Evolutionary conservation across 306 rosid genomes (phyloP), one percentile per base, ranked within the genome.

Genomic region (Dryas drummondii): DNA sequence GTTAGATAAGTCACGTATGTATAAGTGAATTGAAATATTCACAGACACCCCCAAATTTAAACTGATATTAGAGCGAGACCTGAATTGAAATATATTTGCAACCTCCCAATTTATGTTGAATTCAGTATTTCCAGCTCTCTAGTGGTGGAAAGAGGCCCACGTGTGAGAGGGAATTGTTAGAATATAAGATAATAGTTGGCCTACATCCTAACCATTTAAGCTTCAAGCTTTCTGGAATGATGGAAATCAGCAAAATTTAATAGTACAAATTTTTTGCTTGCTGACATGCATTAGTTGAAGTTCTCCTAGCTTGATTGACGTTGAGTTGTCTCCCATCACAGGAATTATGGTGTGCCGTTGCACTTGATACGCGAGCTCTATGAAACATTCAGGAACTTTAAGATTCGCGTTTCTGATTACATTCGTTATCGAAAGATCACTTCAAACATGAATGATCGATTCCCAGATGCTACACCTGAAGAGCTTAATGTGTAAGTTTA

Each of bases 291-390:
- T n/a, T 8, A 9, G 68, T 5, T 58, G 66, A 13, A 47, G 44
- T 17, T 54, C 7, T 45, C 14, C 64, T 14, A 44, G 14, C 46
- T 22, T 57, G 22, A 72, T 71, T 87, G 75, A 82, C 70, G 50
- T 65, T 53, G 61, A 69, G 69, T 72, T 77, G 49, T 53, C 78
- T 57, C 83, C 41, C 50, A 67, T 37, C n/a, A 15, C 62, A 96
- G 99, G 86, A 87, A 88, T 76, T 96, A 96, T 63, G 98, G 99
- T 45, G 91, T 92, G 80, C 99, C 99, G 60, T 83, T 96, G 82
- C 99, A 96, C 91, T 86, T 96, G 71, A 92, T 96, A 74, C 92
- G 99, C 50, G 99, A 96, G 87, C 92, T 96, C 69, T 96, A 96
- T 51, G 99, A 96, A 96, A 96, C 97, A 45, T 96, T 96, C 71